Percentiles rank a stretch among this genome's conserved stretches.
Conservation (phyloP, 257 asterid species). For the Lycium ferocissimum region DNA sequence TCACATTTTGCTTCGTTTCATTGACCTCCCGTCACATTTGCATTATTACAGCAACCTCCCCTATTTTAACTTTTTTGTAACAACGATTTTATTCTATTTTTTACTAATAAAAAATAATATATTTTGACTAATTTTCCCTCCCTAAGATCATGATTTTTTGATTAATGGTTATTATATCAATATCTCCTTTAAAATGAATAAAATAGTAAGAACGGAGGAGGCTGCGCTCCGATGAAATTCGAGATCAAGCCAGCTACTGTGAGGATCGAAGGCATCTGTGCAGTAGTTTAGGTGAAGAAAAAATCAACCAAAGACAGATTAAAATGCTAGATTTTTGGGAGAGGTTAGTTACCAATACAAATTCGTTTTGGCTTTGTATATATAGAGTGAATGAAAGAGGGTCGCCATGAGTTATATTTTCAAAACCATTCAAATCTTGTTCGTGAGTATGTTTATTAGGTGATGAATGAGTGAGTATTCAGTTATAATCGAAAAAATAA, state of each 20-base stretch:
- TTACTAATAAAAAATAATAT: too few relatives aligned
- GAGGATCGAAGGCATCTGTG: slow-evolving; percentile 69
- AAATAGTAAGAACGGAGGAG: slow-evolving; percentile 51
- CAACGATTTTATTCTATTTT: too few relatives aligned
- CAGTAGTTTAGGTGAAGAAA: slow-evolving; percentile 48
- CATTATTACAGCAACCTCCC: too few relatives aligned
- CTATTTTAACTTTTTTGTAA: too few relatives aligned
- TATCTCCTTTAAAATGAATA: too few relatives aligned
- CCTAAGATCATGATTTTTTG: too few relatives aligned
- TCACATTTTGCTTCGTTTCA: too few relatives aligned
- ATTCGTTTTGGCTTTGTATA: slow-evolving; percentile 41
- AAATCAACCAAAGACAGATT: neutral
- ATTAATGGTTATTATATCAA: too few relatives aligned
- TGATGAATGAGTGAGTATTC: slow-evolving; percentile 32
- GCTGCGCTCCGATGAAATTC: slow-evolving; percentile 51
- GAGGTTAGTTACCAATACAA: slow-evolving; percentile 22
- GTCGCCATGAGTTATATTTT: slow-evolving; percentile 29
- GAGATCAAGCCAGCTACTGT: slow-evolving; percentile 58
- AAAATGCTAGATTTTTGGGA: slow-evolving; percentile 33
- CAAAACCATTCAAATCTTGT: slow-evolving; percentile 10
- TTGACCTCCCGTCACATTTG: too few relatives aligned
- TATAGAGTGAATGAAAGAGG: slow-evolving; percentile 32
- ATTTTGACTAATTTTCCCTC: too few relatives aligned
- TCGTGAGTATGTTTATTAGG: slow-evolving; percentile 39
- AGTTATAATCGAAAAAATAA: slow-evolving; percentile 33